phyloP scores from a whole-genome alignment of 805 yeast genomes.

The Groenewaldozyma tartarivorans region DNA sequence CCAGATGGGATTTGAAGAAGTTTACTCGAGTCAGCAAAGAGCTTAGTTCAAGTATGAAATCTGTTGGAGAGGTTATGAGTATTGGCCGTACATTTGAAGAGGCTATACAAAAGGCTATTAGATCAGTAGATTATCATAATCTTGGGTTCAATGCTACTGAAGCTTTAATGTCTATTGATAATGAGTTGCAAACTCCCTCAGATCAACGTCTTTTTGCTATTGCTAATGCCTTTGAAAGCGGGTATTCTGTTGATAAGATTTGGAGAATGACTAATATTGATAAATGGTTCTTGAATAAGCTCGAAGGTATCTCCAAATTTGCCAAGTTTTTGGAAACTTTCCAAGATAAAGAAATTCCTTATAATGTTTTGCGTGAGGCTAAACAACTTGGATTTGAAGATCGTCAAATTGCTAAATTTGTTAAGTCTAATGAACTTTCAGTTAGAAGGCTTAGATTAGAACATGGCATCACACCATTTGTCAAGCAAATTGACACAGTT shows the following conservation, averaged over 20 bases:
- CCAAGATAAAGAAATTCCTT: constrained; percentile 42
- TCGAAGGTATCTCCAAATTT: constrained; percentile 63
- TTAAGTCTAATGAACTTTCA: constrained; percentile 85
- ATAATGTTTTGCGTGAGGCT: constrained; percentile 62
- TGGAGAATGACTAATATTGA: constrained; percentile 89
- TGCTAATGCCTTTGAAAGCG: constrained; percentile 85
- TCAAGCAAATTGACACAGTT: constrained; percentile 94
- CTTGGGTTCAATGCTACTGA: constrained; percentile 79
- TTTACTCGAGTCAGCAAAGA: constrained; percentile 84
- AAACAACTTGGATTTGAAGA: constrained; percentile 96
- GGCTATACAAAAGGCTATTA: constrained; percentile 93
- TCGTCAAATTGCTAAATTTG: constrained; percentile 85
- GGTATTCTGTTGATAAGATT: constrained; percentile 85
- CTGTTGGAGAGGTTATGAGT: constrained; percentile 98
- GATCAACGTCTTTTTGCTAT: constrained; percentile 94
- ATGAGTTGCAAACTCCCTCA: constrained; percentile 92
- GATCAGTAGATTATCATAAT: constrained; percentile 93
- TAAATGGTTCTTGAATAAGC: constrained; percentile 90
- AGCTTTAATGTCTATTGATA: constrained; percentile 82
- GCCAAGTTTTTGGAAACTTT: constrained; percentile 38
- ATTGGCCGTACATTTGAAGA: constrained; percentile 97
- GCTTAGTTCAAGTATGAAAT: constrained; percentile 90
- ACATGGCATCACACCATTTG: constrained; percentile 80
- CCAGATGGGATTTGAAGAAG: constrained; percentile 97
- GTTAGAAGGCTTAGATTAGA: constrained; percentile 83